These are phyloP conservation scores for Favolaschia claudopus DNA, from an alignment of 768 basidiomycete species.

Conservation along the genomic window DNA sequence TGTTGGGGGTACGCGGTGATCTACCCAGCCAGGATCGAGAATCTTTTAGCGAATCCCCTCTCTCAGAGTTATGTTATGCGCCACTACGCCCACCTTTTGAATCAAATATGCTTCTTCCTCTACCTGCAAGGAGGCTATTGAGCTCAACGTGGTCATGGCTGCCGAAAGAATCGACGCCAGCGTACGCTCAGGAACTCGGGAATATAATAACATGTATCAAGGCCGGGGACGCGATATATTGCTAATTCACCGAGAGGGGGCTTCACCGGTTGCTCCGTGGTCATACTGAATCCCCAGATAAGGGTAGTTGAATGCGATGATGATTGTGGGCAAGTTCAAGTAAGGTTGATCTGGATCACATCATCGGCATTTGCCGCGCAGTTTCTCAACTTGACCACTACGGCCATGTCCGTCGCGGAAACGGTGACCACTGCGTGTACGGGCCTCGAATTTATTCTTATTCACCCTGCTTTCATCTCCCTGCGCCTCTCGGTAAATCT, in stretches of 20 bases:
- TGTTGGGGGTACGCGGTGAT: slow-evolving; percentile 80
- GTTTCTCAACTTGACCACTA: no score
- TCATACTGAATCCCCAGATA: no score
- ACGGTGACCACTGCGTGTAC: no score
- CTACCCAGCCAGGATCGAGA: slow-evolving; percentile 58
- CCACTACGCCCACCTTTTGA: slow-evolving; percentile 64
- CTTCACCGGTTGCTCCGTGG: no score
- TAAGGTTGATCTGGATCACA: no score
- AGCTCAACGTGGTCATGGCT: slow-evolving; percentile 1
- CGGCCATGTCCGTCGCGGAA: no score
- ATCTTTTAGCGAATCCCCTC: slow-evolving; percentile 24
- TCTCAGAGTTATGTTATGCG: background rate
- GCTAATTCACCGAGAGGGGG: slow-evolving; percentile 27
- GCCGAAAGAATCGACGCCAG: background rate
- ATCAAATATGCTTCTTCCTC: slow-evolving; percentile 82
- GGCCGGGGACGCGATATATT: slow-evolving; percentile 42
- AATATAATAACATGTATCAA: slow-evolving; percentile 66
- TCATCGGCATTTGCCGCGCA: no score
- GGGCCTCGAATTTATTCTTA: no score
- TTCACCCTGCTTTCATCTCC: no score
- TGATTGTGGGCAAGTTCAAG: no score
- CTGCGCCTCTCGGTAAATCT: no score
- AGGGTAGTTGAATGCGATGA: no score
- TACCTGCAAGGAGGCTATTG: slow-evolving; percentile 36
- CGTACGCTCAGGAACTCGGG: slow-evolving; percentile 75